Base-by-base conservation (phyloP, 202 grass and related monocot species). In the Schoenoplectus triqueter region DNA sequence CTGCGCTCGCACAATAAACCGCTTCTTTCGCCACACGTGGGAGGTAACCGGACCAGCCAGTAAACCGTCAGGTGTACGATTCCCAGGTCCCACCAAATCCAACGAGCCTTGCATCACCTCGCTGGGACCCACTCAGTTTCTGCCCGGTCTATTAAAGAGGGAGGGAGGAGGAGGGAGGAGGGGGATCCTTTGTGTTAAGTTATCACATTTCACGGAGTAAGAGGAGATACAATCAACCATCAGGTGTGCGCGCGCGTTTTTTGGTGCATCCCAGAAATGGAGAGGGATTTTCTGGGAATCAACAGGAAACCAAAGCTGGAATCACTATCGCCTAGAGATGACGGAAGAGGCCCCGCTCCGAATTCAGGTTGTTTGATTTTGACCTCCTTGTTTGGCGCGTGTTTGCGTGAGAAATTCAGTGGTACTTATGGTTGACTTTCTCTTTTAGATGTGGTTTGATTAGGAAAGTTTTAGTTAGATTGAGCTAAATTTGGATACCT, bases 271-370 rank as follows among this genome's bases (percentile, higher is more conserved):
- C 3, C 3, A 59, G 46, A 54, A 51, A 82, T 82, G 81, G 81
- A 83, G 81, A 67, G 81, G 64, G 81, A 83, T 19, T 83, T 83
- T 60, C 47, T 83, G 65, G 81, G 81, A 69, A 57, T 83, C 68
- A 55, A 71, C 66, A 65, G 50, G 45, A 56, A 59, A 54, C 2
- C 21, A 10, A 41, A 71, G 4, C 20, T 52, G 17, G 80, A 82
- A 40, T 15, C 77, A 46, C 17, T 41, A 14, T 5, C 14, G 14
- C 40, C 4, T 1, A 18, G 56, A 49, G 62, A 82, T 60, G 80
- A 67, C 18, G 61, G 17, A 39, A 80, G 40, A 47, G 52, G 39
- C 1, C 20, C 59, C 13, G 10, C 5, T 82, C 10, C 11, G 6
- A 70, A 56, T 83, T 83, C 81, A 71, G 81, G 81, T 83, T 45